phyloP scores from a whole-genome alignment of 805 yeast genomes.

The Saturnispora bothae region DNA sequence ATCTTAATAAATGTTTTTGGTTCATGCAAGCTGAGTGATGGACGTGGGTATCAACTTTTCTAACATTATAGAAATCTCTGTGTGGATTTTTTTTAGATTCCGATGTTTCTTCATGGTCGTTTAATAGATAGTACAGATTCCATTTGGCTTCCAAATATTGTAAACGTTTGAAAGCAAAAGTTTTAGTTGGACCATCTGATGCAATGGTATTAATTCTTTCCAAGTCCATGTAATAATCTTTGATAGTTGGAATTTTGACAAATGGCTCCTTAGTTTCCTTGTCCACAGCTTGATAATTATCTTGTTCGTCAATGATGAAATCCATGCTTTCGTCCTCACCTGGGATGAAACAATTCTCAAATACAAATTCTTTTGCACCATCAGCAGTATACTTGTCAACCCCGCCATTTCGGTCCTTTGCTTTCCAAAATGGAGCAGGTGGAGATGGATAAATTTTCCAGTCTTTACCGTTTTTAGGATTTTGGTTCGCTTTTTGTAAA shows the following conservation, averaged over 20 bases:
- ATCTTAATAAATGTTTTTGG: conserved; percentile 89
- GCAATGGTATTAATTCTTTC: conserved; percentile 64
- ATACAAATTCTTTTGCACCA: conserved; percentile 37
- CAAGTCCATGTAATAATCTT: conserved; percentile 78
- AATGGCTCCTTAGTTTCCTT: conserved; percentile 26
- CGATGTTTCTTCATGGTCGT: conserved; percentile 86
- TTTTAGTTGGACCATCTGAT: conserved; percentile 92
- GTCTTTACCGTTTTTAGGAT: conserved; percentile 66
- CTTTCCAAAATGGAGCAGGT: conserved; percentile 79
- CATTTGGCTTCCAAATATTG: conserved; percentile 95
- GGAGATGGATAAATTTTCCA: conserved; percentile 92
- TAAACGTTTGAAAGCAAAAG: conserved; percentile 88
- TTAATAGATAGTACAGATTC: conserved; percentile 79
- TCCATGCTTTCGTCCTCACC: conserved; percentile 30
- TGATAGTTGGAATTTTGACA: conserved; percentile 66
- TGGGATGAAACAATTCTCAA: conserved; percentile 47
- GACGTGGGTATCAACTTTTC: conserved; percentile 97
- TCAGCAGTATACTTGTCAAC: background rate
- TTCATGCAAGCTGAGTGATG: conserved; percentile 99
- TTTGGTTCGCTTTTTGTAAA: conserved; percentile 59
- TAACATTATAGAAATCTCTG: conserved; percentile 91
- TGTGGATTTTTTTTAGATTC: conserved; percentile 91
- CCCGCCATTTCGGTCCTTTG: conserved; percentile 5
- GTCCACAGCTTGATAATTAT: conserved; percentile 46
- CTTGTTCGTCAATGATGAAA: conserved; percentile 45